Evolutionary conservation across 306 rosid species (phyloP).

Genomic region (Elaeagnus macrophylla): DNA sequence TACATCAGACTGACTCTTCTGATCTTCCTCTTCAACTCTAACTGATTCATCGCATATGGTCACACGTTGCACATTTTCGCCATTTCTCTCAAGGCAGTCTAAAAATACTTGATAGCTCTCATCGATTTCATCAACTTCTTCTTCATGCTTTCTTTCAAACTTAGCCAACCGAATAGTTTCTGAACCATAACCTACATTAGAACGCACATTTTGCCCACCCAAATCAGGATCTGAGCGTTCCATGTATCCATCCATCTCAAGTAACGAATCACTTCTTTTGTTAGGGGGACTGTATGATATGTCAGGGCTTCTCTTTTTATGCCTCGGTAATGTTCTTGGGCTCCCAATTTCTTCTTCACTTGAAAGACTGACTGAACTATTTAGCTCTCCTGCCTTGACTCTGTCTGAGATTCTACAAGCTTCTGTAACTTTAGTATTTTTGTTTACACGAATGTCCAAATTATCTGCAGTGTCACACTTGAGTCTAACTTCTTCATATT

Average conservation of each 20-base stretch:
- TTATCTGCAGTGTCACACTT: conserved; percentile 4
- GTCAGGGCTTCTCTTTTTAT: background rate
- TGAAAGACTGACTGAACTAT: background rate
- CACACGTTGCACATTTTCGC: conserved; percentile 9
- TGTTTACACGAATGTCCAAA: conserved; percentile 5
- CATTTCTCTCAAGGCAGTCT: conserved; percentile 4
- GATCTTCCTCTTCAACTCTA: conserved; percentile 13
- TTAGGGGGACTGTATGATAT: background rate
- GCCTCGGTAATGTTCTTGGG: conserved; percentile 5
- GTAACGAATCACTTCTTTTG: background rate
- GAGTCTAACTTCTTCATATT: conserved; percentile 22
- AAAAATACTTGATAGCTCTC: conserved; percentile 25
- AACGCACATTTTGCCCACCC: background rate
- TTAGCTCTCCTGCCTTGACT: background rate
- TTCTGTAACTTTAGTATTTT: conserved; percentile 1
- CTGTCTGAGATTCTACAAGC: background rate
- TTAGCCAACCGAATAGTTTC: conserved; percentile 1
- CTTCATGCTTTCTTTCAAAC: background rate
- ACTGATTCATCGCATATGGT: conserved; percentile 10
- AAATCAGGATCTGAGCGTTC: conserved; percentile 8
- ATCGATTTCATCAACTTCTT: conserved; percentile 15
- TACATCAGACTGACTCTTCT: conserved; percentile 27
- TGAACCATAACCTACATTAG: background rate
- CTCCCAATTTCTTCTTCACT: conserved; percentile 1
- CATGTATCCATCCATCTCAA: background rate